These are phyloP conservation scores for Coniella lustricola DNA, from an alignment of 2,329 filamentous ascomycete genomes.

Conservation along the genomic window DNA sequence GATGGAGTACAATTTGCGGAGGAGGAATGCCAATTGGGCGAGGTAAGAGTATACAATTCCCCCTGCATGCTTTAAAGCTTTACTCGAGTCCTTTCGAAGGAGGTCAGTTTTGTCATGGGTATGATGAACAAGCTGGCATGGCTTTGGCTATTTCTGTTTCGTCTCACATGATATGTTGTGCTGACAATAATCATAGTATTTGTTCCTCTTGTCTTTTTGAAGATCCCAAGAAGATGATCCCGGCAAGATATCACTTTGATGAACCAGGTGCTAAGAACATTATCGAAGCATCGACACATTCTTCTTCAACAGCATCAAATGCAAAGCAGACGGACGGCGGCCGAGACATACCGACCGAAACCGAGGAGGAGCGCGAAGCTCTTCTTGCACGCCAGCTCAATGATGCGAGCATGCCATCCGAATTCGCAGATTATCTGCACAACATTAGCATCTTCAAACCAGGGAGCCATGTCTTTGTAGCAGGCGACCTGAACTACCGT, in stretches of 20 bases:
- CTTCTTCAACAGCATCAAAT: neutral
- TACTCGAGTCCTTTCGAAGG: neutral
- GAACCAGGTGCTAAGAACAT: conserved; percentile 12
- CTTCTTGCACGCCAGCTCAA: conserved; percentile 7
- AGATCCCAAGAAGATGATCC: conserved; percentile 11
- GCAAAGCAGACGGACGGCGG: conserved; percentile 15
- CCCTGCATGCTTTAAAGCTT: neutral
- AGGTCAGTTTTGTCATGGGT: neutral
- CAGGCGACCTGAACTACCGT: conserved; percentile 92
- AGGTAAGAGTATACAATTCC: conserved; percentile 44
- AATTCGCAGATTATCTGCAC: conserved; percentile 33
- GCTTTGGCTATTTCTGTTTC: neutral
- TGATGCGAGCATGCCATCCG: conserved; percentile 25
- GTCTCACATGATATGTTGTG: too few species aligned
- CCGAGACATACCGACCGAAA: conserved; percentile 11
- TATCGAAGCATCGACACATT: conserved; percentile 8
- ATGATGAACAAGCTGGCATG: neutral
- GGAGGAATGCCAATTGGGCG: conserved; percentile 83
- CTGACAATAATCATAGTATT: conserved; percentile 2
- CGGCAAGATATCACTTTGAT: conserved; percentile 2
- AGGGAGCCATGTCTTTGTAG: conserved; percentile 72
- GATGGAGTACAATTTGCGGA: conserved; percentile 70
- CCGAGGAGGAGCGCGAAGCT: conserved; percentile 23
- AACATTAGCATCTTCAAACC: conserved; percentile 66
- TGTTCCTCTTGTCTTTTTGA: conserved; percentile 15